Evolutionary conservation across 352 stramenopile genomes (phyloP), one percentile per base, ranked within the genome.

Genomic region (Pythium phragmiticola): DNA sequence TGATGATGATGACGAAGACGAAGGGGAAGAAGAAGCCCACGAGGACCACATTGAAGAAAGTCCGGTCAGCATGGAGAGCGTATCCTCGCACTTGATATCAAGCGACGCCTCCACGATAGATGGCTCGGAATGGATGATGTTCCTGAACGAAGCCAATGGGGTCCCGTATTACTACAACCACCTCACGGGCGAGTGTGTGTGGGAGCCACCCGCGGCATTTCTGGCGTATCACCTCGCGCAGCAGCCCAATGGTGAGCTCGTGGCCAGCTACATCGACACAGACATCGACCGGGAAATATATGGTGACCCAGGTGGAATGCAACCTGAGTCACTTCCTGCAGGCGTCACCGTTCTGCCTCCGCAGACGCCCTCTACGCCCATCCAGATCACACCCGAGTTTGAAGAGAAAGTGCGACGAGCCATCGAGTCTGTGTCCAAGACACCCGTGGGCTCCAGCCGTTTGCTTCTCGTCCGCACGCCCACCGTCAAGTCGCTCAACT

Each of bases 91-190:
- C 11, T 17, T 46, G 14, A 19, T 19, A 5, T 16, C 39, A n/a
- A 52, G 7, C 41, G 54, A 51, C 26, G 9, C 8, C 12, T 21
- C 42, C 21, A 42, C 21, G 13, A 36, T 4, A 4, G 51, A 66
- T 33, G 64, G 57, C 3, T 65, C 64, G 8, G 57, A 71, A 33
- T 92, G 83, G 83, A 87, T 88, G 60, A 80, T 89, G 77, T 82
- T 89, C 42, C 33, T 89, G 7, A 87, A 89, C 48, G 80, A 88
- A 57, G 73, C 56, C n/a, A 77, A 86, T 26, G 78, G 76, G 11
- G 58, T 78, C 16, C 78, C 80, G 28, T 92, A 92, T 61, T 92
- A 90, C 63, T 88, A 89, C 63, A 84, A 90, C 45, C 57, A 80
- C 43, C 34, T 72, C 30, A 89, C 78, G 17, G 71, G 70, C 1